phyloP scores from a whole-genome alignment of 352 stramenopile species.

The Discostella stelligera region DNA sequence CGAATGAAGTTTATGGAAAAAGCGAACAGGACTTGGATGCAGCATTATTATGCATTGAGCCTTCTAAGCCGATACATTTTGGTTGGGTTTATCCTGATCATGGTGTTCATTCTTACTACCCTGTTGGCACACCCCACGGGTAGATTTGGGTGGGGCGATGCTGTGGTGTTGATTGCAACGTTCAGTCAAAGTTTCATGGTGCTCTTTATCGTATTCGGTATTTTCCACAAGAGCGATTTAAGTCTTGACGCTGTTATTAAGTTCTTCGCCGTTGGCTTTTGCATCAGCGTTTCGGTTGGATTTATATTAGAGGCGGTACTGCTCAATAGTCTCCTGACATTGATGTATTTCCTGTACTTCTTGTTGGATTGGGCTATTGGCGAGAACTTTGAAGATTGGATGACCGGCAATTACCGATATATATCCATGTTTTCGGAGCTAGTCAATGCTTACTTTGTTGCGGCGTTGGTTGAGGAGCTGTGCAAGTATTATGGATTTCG shows the following conservation, averaged over 20 bases:
- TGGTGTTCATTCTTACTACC: constrained; percentile 47
- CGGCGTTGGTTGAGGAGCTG: constrained; percentile 72
- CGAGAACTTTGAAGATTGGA: constrained; percentile 56
- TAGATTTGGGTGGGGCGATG: constrained; percentile 72
- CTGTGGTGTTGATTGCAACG: constrained; percentile 70
- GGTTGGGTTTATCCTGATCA: constrained; percentile 44
- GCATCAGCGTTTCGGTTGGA: constrained; percentile 65
- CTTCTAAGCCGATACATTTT: constrained; percentile 72
- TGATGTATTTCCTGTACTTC: constrained; percentile 53
- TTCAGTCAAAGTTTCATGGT: constrained; percentile 77
- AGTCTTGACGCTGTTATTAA: constrained; percentile 81
- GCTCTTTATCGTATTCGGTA: constrained; percentile 74
- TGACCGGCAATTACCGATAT: constrained; percentile 54
- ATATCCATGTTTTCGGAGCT: constrained; percentile 72
- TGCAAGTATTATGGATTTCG: constrained; percentile 83
- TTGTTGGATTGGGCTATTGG: constrained; percentile 41
- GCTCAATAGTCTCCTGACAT: constrained; percentile 55
- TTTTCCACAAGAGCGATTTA: constrained; percentile 80
- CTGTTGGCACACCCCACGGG: constrained; percentile 63
- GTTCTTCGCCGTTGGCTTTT: constrained; percentile 78
- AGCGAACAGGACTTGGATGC: constrained; percentile 46
- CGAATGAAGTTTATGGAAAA: constrained; percentile 58
- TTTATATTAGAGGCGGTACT: constrained; percentile 76
- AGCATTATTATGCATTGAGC: constrained; percentile 74
- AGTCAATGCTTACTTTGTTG: constrained; percentile 75